Evolutionary conservation across 1,284 basidiomycete species (phyloP).

Genomic region (Sparassis latifolia): DNA sequence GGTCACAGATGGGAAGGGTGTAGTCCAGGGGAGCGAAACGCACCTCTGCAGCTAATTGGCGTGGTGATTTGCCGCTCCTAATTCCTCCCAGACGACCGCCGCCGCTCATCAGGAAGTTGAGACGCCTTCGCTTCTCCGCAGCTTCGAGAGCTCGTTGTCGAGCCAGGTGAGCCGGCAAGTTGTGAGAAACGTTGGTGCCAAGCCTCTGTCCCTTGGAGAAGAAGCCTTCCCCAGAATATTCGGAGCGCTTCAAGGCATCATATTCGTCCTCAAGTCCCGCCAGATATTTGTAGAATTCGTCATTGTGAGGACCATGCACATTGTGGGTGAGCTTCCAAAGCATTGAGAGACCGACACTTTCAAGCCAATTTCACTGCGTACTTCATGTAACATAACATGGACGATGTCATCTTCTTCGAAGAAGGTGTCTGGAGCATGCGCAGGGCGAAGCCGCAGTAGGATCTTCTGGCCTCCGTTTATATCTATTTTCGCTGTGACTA

Average conservation of each 20-base stretch:
- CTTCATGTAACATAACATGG: slow-evolving; percentile 84
- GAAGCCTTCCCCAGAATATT: slow-evolving; percentile 84
- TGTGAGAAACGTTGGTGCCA: slow-evolving; percentile 54
- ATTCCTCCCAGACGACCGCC: slow-evolving; percentile 51
- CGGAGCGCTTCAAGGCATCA: slow-evolving; percentile 64
- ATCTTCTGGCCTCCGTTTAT: slow-evolving; percentile 77
- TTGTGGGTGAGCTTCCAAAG: slow-evolving; percentile 73
- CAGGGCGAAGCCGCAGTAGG: slow-evolving; percentile 69
- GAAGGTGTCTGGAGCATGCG: slow-evolving; percentile 65
- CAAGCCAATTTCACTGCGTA: slow-evolving; percentile 20
- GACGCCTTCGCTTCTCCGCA: slow-evolving; percentile 61
- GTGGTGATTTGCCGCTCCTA: slow-evolving; percentile 43
- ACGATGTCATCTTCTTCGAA: slow-evolving; percentile 70
- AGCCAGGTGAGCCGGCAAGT: slow-evolving; percentile 59
- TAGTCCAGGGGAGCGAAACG: slow-evolving; percentile 20
- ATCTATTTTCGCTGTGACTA: slow-evolving; percentile 38
- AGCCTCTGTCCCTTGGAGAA: slow-evolving; percentile 62
- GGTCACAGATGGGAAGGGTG: neutral
- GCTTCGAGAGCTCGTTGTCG: slow-evolving; percentile 64
- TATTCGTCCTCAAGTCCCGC: slow-evolving; percentile 77
- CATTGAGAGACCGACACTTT: neutral
- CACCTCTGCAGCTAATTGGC: slow-evolving; percentile 75
- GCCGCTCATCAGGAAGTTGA: slow-evolving; percentile 42
- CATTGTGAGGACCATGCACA: slow-evolving; percentile 81
- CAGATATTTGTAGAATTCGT: slow-evolving; percentile 76